Conservation (phyloP, 2,329 filamentous ascomycete genomes). For the Stagonosporopsis vannaccii region DNA sequence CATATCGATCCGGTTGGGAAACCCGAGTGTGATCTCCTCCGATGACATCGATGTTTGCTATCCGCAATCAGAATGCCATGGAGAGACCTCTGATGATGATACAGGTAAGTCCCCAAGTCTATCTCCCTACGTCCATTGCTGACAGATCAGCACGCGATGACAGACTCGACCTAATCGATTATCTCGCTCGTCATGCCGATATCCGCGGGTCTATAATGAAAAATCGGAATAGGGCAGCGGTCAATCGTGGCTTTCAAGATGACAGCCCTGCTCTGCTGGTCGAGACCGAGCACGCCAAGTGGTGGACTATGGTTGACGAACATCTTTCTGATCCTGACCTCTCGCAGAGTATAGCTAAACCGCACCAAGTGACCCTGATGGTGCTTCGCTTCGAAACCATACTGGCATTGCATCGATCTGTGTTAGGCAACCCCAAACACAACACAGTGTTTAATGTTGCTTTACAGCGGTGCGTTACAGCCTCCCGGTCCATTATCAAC, state of each 20-base stretch:
- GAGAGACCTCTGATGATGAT: not conserved
- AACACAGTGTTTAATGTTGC: slow-evolving; percentile 31
- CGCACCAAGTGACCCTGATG: slow-evolving; percentile 33
- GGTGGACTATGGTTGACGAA: slow-evolving; percentile 39
- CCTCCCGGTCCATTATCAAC: slow-evolving; percentile 35
- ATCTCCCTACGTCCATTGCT: not conserved
- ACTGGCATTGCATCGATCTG: slow-evolving; percentile 32
- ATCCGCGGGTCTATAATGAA: slow-evolving; percentile 37
- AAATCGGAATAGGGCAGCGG: slow-evolving; percentile 21
- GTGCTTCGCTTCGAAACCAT: slow-evolving; percentile 35
- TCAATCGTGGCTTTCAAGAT: slow-evolving; percentile 18
- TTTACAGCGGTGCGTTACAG: slow-evolving; percentile 33
- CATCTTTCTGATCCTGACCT: slow-evolving; percentile 27
- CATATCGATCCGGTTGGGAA: slow-evolving; percentile 34
- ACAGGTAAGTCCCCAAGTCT: not conserved
- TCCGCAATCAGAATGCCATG: slow-evolving; percentile 24
- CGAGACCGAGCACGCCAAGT: slow-evolving; percentile 34
- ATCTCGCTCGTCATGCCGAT: slow-evolving; percentile 30
- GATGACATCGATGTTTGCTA: slow-evolving; percentile 34
- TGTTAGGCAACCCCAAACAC: slow-evolving; percentile 32
- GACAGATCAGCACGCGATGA: slow-evolving; percentile 20
- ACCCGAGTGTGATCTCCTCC: slow-evolving; percentile 27
- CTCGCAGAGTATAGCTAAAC: slow-evolving; percentile 24
- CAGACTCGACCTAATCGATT: slow-evolving; percentile 32
- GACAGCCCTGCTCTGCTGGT: slow-evolving; percentile 21